A percentile compares a stretch with the other conserved stretches of the same genome.
These are phyloP conservation scores for Raffaelea albimanens DNA, from an alignment of 2,329 filamentous ascomycete genomes.

Conservation along the genomic window DNA sequence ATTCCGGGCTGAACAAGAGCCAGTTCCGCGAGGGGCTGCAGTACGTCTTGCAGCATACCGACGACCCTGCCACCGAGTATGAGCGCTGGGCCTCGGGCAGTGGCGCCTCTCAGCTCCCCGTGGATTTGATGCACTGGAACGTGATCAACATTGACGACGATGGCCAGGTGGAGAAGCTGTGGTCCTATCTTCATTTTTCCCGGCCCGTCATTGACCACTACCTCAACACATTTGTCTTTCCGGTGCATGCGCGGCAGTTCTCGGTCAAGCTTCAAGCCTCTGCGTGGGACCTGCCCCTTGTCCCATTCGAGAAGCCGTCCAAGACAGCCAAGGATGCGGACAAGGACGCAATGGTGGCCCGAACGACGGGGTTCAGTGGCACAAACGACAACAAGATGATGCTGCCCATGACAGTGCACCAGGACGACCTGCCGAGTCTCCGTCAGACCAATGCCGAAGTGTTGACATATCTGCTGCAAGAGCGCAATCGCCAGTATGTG, in stretches of 20 bases:
- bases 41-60: conserved; percentile 37
- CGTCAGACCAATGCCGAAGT: conserved; percentile 56
- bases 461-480: conserved; percentile 44
- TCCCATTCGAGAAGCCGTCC: conserved; percentile 11
- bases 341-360: conserved; percentile 8
- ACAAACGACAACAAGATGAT: conserved; percentile 57
- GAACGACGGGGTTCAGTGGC: conserved; percentile 62
- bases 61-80: conserved; percentile 44
- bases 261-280: conserved; percentile 52
- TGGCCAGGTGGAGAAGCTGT: conserved; percentile 39
- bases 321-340: conserved; percentile 3
- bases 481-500: conserved; percentile 38
- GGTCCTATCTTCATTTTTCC: conserved; percentile 36
- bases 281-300: conserved; percentile 57
- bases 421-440: conserved; percentile 48
- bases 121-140: conserved; percentile 39
- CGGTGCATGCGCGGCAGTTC: conserved; percentile 55
- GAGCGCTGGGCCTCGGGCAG: conserved; percentile 35
- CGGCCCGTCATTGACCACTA: conserved; percentile 49
- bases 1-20: conserved; percentile 39
- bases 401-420: conserved; percentile 51
- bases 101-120: conserved; percentile 25
- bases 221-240: conserved; percentile 56
- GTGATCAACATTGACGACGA: conserved; percentile 51
- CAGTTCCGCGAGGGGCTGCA: conserved; percentile 42